Evolutionary conservation across 1,284 basidiomycete genomes (phyloP), one percentile per base, ranked within the genome.

Genomic region (Coniferiporia sulphurascens): DNA sequence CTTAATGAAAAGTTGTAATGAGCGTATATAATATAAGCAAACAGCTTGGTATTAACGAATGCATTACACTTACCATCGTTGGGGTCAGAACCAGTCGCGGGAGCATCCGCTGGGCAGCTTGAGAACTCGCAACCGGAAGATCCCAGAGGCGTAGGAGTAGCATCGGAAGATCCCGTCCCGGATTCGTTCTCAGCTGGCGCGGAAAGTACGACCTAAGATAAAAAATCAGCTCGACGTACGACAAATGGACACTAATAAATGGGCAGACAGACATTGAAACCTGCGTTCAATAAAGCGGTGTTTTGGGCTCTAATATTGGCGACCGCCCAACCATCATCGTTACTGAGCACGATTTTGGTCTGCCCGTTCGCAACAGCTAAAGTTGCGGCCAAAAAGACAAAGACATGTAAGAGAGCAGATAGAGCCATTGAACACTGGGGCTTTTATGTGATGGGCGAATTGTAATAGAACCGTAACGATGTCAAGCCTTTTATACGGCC

Each of bases 21-120:
- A 22, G 22, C 43, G 17, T 2, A 38, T 38, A 22, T 17, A 36
- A 58, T 9, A 45, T 34, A 17, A 6, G 41, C 15, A 22, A 5
- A 4, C 19, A 8, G 17, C 9, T 52, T 21, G 7, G 19, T n/a
- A 43, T 3, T 19, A 17, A 36, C 10, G 21, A 56, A 17, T 19
- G 22, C 34, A 48, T 22, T 35, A 19, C 21, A 72, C 78, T 62
- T 59, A 80, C 78, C 64, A 65, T 81, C 74, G 34, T 67, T 73
- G 1, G 71, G 64, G 49, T 82, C 74, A 55, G 68, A 72, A 0
- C 80, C 80, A n/a, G 71, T 70, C 1, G 79, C 70, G 1, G 80
- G 78, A 9, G 76, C 75, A 1, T 75, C 74, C 12, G 66, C 63
- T 1, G 77, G 73, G 52, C 77, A 78, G 3, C 73, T 72, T 57